Evolutionary conservation across 2,329 filamentous ascomycete genomes (phyloP).

Genomic region (Talaromyces albobiverticillius): DNA sequence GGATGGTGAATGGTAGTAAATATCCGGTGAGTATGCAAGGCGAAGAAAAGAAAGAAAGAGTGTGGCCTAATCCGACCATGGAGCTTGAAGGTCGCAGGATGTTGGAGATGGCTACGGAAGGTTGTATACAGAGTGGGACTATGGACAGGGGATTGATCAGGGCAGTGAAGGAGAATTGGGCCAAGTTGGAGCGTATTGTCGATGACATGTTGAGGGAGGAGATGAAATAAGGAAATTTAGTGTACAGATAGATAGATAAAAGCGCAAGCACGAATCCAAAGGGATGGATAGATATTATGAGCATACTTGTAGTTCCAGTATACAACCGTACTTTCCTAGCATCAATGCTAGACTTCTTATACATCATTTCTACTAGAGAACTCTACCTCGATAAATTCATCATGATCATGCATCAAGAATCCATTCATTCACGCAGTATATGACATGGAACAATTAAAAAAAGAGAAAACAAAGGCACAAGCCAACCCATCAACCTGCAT

Average conservation of each 20-base stretch:
- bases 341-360: too few relatives aligned
- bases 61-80: conserved; percentile 13
- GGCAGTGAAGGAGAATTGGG: background rate
- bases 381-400: too few relatives aligned
- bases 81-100: conserved; percentile 6
- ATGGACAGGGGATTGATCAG: too few relatives aligned
- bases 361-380: too few relatives aligned
- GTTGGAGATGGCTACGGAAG: background rate
- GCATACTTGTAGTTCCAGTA: too few relatives aligned
- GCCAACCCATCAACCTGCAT: conserved; percentile 7
- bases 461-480: conserved; percentile 4
- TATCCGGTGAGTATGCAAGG: conserved; percentile 26
- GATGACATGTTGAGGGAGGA: background rate
- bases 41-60: background rate
- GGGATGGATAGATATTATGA: too few relatives aligned
- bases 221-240: conserved; percentile 2
- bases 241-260: too few relatives aligned
- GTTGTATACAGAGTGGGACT: background rate
- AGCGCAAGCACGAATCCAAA: too few relatives aligned
- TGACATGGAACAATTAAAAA: conserved; percentile 14
- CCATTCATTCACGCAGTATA: conserved; percentile 16
- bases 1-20: conserved; percentile 9
- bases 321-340: too few relatives aligned
- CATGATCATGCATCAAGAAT: conserved; percentile 11
- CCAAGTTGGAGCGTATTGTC: background rate